Percentiles rank a stretch among this genome's conserved stretches.
Evolutionary conservation across 805 yeast genomes (phyloP).

Genomic region (Huiozyma naganishii): DNA sequence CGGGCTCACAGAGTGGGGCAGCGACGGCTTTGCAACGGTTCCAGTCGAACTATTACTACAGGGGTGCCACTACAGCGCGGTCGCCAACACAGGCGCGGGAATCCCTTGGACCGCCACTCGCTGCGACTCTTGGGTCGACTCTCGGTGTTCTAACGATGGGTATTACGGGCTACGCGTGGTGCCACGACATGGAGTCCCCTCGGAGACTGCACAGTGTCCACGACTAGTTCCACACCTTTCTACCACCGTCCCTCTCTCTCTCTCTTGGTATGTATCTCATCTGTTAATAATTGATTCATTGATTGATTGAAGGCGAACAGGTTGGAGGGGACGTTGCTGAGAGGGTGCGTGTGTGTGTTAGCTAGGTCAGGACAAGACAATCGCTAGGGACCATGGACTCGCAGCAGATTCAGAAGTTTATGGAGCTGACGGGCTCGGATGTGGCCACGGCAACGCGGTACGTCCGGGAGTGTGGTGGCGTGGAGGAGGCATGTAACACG

Average conservation of each 20-base stretch:
- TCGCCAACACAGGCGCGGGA: background rate
- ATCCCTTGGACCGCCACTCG: background rate
- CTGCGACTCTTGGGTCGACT: slow-evolving; percentile 33
- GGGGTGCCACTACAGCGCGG: background rate
- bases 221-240: background rate
- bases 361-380: no score
- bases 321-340: background rate
- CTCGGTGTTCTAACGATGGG: slow-evolving; percentile 61
- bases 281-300: no score
- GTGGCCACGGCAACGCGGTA: slow-evolving; percentile 30
- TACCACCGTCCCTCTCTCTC: background rate
- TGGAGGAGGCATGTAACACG: slow-evolving; percentile 22
- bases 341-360: background rate
- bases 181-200: slow-evolving; percentile 56
- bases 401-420: slow-evolving; percentile 22
- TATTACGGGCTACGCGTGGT: slow-evolving; percentile 71
- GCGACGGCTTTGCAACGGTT: background rate
- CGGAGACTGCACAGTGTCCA: slow-evolving; percentile 28
- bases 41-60: background rate
- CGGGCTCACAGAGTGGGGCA: slow-evolving; percentile 46
- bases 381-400: background rate
- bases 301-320: no score
- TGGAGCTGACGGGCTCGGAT: slow-evolving; percentile 31
- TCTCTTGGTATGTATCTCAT: no score
- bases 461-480: slow-evolving; percentile 22